These are phyloP conservation scores for Aegle marmelos DNA, from an alignment of 345 rosid species.

Conservation along the genomic window DNA sequence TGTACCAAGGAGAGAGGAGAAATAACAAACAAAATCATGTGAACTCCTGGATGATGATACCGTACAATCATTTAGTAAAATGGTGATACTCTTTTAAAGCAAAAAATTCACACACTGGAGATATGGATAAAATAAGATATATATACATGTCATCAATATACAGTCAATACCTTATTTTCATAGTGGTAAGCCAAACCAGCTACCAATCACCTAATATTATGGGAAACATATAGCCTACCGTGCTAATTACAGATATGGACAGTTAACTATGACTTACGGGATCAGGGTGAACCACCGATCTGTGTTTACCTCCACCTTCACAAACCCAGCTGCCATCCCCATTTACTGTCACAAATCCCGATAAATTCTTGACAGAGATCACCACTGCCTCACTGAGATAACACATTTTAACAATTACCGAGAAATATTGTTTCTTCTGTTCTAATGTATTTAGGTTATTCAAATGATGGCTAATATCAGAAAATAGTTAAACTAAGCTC, in stretches of 20 bases:
- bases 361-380: constrained; percentile 68
- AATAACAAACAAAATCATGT: background rate
- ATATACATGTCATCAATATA: too few species aligned
- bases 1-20: background rate
- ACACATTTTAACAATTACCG: background rate
- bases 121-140: background rate
- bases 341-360: constrained; percentile 60
- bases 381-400: constrained; percentile 62
- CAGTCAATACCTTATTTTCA: background rate
- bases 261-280: constrained; percentile 48
- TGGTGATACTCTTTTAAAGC: background rate
- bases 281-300: constrained; percentile 45
- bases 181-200: background rate
- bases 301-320: constrained; percentile 45
- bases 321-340: constrained; percentile 83
- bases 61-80: background rate
- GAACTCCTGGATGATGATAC: background rate
- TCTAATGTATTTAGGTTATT: background rate
- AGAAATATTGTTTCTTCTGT: background rate
- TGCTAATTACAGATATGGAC: background rate
- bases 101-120: background rate
- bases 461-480: background rate
- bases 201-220: background rate
- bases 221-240: background rate
- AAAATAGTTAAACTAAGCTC: background rate